A percentile compares a stretch with the other conserved stretches of the same genome.
phyloP scores from a whole-genome alignment of 2,329 filamentous ascomycete species.

The Colletotrichum sp. region DNA sequence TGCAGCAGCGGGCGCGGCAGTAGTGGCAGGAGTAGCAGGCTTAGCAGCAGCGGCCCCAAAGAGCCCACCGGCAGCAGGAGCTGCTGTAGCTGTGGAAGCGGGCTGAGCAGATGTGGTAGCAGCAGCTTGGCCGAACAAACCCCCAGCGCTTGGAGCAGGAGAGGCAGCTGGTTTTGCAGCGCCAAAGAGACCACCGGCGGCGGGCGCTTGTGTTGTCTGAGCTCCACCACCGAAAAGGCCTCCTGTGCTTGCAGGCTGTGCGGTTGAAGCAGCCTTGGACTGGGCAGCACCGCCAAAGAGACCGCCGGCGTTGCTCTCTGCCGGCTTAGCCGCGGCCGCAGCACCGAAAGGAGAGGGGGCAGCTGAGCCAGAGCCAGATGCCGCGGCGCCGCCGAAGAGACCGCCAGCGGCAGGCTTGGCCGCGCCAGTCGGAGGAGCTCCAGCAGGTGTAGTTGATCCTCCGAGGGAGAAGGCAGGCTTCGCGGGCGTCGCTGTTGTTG shows the following conservation, averaged over 20 bases:
- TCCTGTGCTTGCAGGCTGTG: slow-evolving; percentile 22
- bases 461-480: slow-evolving; percentile 53
- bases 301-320: slow-evolving; percentile 20
- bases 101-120: slow-evolving; percentile 28
- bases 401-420: slow-evolving; percentile 31
- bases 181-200: slow-evolving; percentile 28
- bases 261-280: slow-evolving; percentile 28
- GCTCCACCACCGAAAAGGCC: slow-evolving; percentile 12
- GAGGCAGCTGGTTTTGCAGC: slow-evolving; percentile 7
- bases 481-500: slow-evolving; percentile 42
- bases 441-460: slow-evolving; percentile 60
- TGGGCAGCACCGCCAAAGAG: slow-evolving; percentile 35
- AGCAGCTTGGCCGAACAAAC: slow-evolving; percentile 20
- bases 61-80: slow-evolving; percentile 27
- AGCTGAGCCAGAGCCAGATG: slow-evolving; percentile 8
- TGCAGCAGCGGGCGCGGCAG: slow-evolving; percentile 23
- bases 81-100: slow-evolving; percentile 25
- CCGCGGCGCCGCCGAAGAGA: slow-evolving; percentile 33
- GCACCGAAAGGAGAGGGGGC: slow-evolving; percentile 16
- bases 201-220: slow-evolving; percentile 1
- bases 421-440: slow-evolving; percentile 51
- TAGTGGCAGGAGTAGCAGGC: slow-evolving; percentile 35
- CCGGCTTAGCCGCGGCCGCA: slow-evolving; percentile 6
- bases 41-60: slow-evolving; percentile 47
- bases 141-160: slow-evolving; percentile 1